Percentiles rank a stretch among this genome's conserved stretches.
These are phyloP conservation scores for Phytophthora tubulina DNA, from an alignment of 352 stramenopile species.

Conservation along the genomic window DNA sequence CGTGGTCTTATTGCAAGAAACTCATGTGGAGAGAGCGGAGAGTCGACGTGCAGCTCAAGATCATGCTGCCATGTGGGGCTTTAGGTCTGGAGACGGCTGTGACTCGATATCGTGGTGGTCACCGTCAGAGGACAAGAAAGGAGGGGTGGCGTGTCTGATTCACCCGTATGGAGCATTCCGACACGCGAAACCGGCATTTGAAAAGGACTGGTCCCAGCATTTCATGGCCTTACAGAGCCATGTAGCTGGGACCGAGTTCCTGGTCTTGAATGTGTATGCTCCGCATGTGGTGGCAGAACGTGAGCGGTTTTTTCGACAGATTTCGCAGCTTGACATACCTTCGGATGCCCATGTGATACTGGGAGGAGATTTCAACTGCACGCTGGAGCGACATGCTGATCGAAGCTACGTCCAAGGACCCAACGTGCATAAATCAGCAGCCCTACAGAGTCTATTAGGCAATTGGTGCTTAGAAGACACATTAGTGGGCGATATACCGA, in stretches of 20 bases:
- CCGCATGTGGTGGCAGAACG: background rate
- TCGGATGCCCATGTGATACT: background rate
- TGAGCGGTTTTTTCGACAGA: background rate
- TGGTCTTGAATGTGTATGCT: background rate
- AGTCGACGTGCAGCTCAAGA: background rate
- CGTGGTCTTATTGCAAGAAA: background rate
- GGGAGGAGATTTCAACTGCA: constrained; percentile 1
- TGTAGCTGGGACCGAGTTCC: background rate
- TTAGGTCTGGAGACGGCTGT: background rate
- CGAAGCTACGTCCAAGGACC: background rate
- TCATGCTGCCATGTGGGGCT: background rate
- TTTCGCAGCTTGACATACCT: background rate
- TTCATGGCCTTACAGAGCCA: background rate
- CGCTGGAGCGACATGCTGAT: background rate
- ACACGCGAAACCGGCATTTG: background rate
- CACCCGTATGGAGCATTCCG: background rate
- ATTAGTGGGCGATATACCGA: background rate
- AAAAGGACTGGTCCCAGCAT: background rate
- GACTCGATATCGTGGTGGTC: background rate
- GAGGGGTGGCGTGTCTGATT: background rate
- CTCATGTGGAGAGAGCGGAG: background rate
- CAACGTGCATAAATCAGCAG: background rate
- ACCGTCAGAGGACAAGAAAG: background rate
- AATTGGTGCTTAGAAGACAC: background rate
- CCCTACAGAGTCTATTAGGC: background rate